Percentiles rank a stretch among this genome's conserved stretches.
phyloP scores from a whole-genome alignment of 2,329 filamentous ascomycete genomes.

The Triangularia verruculosa region DNA sequence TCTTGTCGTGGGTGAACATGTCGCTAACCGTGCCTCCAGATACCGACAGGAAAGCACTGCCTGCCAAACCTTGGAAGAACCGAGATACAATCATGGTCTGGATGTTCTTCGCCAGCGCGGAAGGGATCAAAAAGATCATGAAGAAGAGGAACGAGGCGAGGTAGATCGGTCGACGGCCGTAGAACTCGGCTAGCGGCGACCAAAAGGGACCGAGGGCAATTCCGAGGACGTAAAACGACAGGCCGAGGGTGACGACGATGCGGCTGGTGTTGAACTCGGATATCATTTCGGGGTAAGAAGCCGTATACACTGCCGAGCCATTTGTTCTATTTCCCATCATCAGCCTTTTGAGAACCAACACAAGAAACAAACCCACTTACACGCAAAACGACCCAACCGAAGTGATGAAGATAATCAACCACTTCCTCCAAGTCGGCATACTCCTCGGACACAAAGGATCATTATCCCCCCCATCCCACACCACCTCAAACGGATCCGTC shows the following conservation, averaged over 20 bases:
- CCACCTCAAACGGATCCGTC: slow-evolving; percentile 62
- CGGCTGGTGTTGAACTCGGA: slow-evolving; percentile 69
- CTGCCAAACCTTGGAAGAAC: slow-evolving; percentile 73
- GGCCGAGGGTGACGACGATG: slow-evolving; percentile 72
- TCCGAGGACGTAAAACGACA: slow-evolving; percentile 81
- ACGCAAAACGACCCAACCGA: slow-evolving; percentile 75
- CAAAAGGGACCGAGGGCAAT: slow-evolving; percentile 62
- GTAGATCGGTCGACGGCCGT: slow-evolving; percentile 79
- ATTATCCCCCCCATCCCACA: slow-evolving; percentile 64
- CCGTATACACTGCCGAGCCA: slow-evolving; percentile 84
- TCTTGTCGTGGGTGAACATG: slow-evolving; percentile 64
- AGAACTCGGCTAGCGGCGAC: slow-evolving; percentile 70
- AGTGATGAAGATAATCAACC: slow-evolving; percentile 75
- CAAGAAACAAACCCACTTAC: slow-evolving; percentile 50
- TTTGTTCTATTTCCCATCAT: slow-evolving; percentile 58
- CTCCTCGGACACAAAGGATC: slow-evolving; percentile 75
- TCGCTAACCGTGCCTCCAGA: slow-evolving; percentile 85
- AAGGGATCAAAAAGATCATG: slow-evolving; percentile 76
- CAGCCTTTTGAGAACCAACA: background rate
- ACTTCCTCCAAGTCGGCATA: slow-evolving; percentile 65
- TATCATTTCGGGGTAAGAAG: slow-evolving; percentile 74
- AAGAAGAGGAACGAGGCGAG: slow-evolving; percentile 71
- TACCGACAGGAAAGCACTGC: slow-evolving; percentile 67
- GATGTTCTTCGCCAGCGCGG: slow-evolving; percentile 79
- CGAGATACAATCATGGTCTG: slow-evolving; percentile 72